These are phyloP conservation scores for Penstemon eatonii DNA, from an alignment of 257 asterid species.

Conservation along the genomic window DNA sequence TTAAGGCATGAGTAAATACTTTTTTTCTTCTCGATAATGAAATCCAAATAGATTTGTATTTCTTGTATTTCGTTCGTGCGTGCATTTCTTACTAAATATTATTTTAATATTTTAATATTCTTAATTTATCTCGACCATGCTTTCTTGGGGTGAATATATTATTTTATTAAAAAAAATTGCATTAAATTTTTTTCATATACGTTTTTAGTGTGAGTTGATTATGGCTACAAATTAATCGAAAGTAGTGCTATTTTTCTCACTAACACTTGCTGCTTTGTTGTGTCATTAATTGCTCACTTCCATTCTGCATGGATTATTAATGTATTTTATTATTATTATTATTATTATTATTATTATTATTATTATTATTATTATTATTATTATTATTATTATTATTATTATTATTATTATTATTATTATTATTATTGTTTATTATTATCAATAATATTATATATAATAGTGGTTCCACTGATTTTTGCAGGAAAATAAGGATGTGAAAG, in stretches of 20 bases:
- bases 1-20: conserved; percentile 20
- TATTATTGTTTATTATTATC: too few relatives aligned
- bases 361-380: too few relatives aligned
- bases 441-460: too few relatives aligned
- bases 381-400: too few relatives aligned
- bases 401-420: too few relatives aligned
- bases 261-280: conserved; percentile 37
- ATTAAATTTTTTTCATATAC: conserved; percentile 34
- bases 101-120: conserved; percentile 26
- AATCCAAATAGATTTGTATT: too few relatives aligned
- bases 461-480: too few relatives aligned
- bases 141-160: conserved; percentile 10
- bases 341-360: too few relatives aligned
- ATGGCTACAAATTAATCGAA: conserved; percentile 18
- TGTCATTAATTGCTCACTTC: conserved; percentile 34
- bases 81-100: conserved; percentile 29
- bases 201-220: conserved; percentile 38
- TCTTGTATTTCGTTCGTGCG: neutral
- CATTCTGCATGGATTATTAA: conserved; percentile 17
- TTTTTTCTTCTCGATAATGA: conserved; percentile 23
- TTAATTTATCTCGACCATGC: conserved; percentile 28
- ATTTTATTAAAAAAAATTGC: conserved; percentile 24
- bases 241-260: conserved; percentile 18
- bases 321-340: conserved; percentile 15
- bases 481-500: too few relatives aligned